Evolutionary conservation across 495 filamentous ascomycete genomes (phyloP), one percentile per base, ranked within the genome.

Genomic region (Parathielavia appendiculata): DNA sequence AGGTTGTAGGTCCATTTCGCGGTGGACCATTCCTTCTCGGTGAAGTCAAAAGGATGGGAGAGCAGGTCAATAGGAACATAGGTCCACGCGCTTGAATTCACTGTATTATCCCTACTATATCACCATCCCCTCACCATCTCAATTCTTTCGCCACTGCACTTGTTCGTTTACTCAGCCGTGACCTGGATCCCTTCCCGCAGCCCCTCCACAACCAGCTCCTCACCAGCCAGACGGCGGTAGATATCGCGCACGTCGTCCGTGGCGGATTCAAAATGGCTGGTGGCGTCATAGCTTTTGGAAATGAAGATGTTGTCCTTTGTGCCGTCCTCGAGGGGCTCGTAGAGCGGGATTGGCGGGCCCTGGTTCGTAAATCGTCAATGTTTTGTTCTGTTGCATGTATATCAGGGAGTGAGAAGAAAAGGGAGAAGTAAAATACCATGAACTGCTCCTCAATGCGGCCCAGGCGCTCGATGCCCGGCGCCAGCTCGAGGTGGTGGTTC

Each of bases 221-320:
- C 85, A 40, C 91, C 90, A 63, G 89, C 84, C 51, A 88, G 88
- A 64, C 95, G 86, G 57, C 81, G 80, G 74, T 96, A 99, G 63
- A 99, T 88, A 71, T 97, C 90, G 74, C 85, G 86, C 62, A 99
- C 91, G 73, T 99, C 91, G 71, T 96, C 95, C 79, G 75, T 78
- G 17, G 77, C 81, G 13, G 90, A 95, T 82, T 99, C 93, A 66
- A 99, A 99, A 79, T 99, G 93, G 65, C 88, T 93, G 59, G 89
- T 95, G 35, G 93, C 87, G 69, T 99, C 93, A 73, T 99, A 99
- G 78, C 91, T 96, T 81, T 92, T 95, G 64, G 91, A 95, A 68
- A 99, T 92, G 78, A 91, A 99, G 72, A 99, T 88, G 71, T 90
- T 89, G 75, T 96, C 91, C 61, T 86, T 88, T 55, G 79, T 80